Conservation (phyloP, 78 protist genomes). For the Polysphondylium violaceum region DNA sequence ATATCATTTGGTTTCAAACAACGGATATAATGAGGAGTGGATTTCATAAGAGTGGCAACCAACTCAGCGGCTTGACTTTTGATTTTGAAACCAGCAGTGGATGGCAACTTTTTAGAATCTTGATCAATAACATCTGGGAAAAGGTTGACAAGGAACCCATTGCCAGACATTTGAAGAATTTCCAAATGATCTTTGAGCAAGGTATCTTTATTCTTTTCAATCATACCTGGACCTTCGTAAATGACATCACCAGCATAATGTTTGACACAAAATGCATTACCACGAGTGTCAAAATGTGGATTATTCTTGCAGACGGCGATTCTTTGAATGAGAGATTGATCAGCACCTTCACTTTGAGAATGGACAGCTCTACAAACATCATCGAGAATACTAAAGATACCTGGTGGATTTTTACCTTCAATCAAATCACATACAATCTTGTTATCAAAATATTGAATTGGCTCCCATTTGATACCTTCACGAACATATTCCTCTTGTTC, state of each 20-base stretch:
- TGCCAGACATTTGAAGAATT: conserved; percentile 71
- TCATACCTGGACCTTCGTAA: conserved; percentile 87
- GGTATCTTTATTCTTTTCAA: conserved; percentile 94
- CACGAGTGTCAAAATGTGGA: conserved; percentile 78
- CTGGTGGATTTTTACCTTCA: conserved; percentile 86
- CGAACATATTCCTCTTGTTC: conserved; percentile 94
- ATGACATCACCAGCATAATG: conserved; percentile 97
- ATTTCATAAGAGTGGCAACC: conserved; percentile 71
- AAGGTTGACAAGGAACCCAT: conserved; percentile 25
- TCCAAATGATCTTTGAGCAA: conserved; percentile 85
- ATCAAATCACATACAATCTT: conserved; percentile 87
- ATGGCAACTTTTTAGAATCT: conserved; percentile 38
- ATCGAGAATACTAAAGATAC: conserved; percentile 61
- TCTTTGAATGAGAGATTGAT: conserved; percentile 32
- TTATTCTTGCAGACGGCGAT: conserved; percentile 46
- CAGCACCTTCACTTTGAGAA: conserved; percentile 81
- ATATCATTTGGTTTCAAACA: conserved; percentile 92
- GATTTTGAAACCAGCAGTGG: conserved; percentile 79
- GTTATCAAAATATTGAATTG: conserved; percentile 92
- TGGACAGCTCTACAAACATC: conserved; percentile 88
- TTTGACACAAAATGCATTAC: conserved; percentile 68
- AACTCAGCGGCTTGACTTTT: conserved; percentile 66
- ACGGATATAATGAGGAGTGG: conserved; percentile 94
- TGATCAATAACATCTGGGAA: conserved; percentile 79
- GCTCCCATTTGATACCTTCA: conserved; percentile 92